Evolutionary conservation across 768 basidiomycete species (phyloP), one percentile per base, ranked within the genome.

Genomic region (Kwoniella sp.): DNA sequence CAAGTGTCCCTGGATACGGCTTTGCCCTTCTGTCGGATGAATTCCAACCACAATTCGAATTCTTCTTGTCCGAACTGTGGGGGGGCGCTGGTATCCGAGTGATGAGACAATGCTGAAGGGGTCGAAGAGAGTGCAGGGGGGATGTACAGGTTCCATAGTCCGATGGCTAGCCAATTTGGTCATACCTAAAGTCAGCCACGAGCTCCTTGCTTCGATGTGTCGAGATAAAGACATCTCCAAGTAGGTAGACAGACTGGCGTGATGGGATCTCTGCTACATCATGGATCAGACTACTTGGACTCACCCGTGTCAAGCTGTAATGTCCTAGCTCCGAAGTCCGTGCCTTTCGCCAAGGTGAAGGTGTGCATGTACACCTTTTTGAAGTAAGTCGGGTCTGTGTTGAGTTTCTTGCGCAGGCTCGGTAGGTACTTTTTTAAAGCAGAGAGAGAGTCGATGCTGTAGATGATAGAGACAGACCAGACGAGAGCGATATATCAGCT

Each of bases 281-380:
- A n/a, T n/a, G n/a, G n/a, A n/a, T n/a, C n/a, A n/a, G n/a, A n/a
- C n/a, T n/a, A n/a, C n/a, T n/a, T n/a, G 13, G 13, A 53, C 59
- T 52, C 21, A 79, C 80, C 80, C 2, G 67, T 73, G 19, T 80
- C 80, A 19, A 79, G 68, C 10, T 63, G 70, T 48, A 78, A 50
- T 13, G 72, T 74, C 36, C 78, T 65, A 0, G 80, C 73, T 29
- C 78, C 79, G 36, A 44, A 50, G 51, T 63, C 55, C 15, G 68
- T 67, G 9, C 63, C 66, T 61, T 79, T 76, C 30, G 70, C 70
- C 49, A 81, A 63, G 52, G 74, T 73, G 53, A 79, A 81, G 5
- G 72, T 68, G 55, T 77, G 79, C 68, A 70, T 58, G 58, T 81
- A 81, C 12, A 81, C 80, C 55, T 78, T 77, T 50, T 78, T 80